phyloP scores from a whole-genome alignment of 768 basidiomycete genomes.

The Suillus luteus region DNA sequence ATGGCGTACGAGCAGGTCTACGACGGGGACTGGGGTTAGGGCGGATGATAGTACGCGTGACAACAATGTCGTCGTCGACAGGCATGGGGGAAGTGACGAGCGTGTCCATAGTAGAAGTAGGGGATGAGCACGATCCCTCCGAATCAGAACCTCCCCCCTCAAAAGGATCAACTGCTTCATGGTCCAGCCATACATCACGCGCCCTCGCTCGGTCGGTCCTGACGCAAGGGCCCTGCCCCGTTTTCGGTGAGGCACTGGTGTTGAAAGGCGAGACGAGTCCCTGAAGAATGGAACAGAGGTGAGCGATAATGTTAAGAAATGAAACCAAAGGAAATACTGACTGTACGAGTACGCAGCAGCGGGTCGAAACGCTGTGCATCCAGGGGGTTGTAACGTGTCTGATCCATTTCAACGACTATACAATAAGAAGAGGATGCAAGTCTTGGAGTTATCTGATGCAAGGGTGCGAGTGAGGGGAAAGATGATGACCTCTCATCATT shows the following conservation, averaged over 20 bases:
- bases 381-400: neutral
- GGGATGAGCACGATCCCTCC: neutral
- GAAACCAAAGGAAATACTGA: conserved; percentile 17
- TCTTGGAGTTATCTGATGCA: neutral
- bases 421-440: neutral
- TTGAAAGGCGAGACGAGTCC: conserved; percentile 17
- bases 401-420: conserved; percentile 14
- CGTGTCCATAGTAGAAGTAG: neutral
- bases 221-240: conserved; percentile 29
- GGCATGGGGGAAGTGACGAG: conserved; percentile 8
- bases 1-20: neutral
- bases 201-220: conserved; percentile 14
- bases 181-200: conserved; percentile 29
- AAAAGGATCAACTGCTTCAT: conserved; percentile 34
- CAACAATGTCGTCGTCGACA: conserved; percentile 32
- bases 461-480: neutral
- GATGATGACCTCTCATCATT: neutral
- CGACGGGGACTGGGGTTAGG: conserved; percentile 20
- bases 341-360: conserved; percentile 14
- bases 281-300: conserved; percentile 21
- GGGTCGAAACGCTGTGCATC: neutral
- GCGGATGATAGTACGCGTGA: conserved; percentile 41
- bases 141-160: neutral
- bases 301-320: conserved; percentile 19
- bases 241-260: conserved; percentile 18